Base-by-base conservation (phyloP, 2,329 filamentous ascomycete genomes). In the Hypoxylon sp. region DNA sequence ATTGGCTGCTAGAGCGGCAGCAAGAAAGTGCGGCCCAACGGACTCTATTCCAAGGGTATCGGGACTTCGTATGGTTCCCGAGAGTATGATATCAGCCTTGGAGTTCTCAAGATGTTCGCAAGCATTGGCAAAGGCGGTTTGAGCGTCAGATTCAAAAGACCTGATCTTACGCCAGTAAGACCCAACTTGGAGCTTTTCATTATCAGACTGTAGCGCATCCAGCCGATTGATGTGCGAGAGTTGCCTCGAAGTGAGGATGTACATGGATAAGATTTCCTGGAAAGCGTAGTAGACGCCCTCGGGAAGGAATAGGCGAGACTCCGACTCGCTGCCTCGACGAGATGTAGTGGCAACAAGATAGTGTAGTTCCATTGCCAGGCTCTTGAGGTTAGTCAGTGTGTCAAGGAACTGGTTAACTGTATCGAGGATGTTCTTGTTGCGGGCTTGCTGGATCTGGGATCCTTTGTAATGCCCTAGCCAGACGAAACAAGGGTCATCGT, bases 311-410 rank as follows among this genome's bases (percentile, higher is more conserved):
- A 44, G 55, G 8, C 44, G 42, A 7, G 20, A 37, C 20, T 49
- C 13, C 4, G 55, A 49, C 20, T 59, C 55, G 20, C 30, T 49
- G 30, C 42, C 46, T 59, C 27, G 55, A 33, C 31, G 30, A 14
- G 55, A 59, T 7, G 55, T 59, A 2, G 55, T 59, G 37, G 55
- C 44, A 17, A 59, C 55, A 30, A 59, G 55, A 49, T 59, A 59
- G 11, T 59, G 55, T 7, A 59, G 31, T 40, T 59, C 55, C 55
- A 59, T 59, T 13, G 55, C 44, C n/a, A 59, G 42, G 20, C 37
- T 44, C 17, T 59, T 59, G 2, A 59, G 20, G 30, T 59, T 37
- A 8, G 17, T 27, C 3, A 59, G 30, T 27, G 22, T 6, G 6
- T 58, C 44, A 3, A 58, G 46, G 14, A 58, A 58, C 11, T 49